Evolutionary conservation across 1,139 yeast genomes (phyloP), one percentile per base, ranked within the genome.

Genomic region (Hyphopichia wangnamkhiaoensis): DNA sequence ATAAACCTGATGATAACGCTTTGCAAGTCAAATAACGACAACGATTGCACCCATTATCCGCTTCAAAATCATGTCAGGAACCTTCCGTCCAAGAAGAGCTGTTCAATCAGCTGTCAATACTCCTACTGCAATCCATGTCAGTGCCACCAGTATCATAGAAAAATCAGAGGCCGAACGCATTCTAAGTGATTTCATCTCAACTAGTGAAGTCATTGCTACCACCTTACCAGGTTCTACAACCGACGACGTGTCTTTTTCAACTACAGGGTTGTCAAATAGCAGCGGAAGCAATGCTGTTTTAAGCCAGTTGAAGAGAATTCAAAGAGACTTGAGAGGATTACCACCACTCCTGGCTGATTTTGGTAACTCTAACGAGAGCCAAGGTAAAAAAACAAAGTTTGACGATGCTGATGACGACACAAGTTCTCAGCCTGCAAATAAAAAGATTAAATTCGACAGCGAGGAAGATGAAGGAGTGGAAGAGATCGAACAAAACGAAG

Each of bases 311-410:
- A 73, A 69, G 52, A 70, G 93, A 49, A 70, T 84, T 26, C 88
- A 82, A 56, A 73, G 91, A 61, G 86, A 82, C 52, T 74, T 84
- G 50, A 69, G 86, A 54, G 93, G 93, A 2, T 74, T 84, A 45
- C 89, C 91, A 5, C 90, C 90, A 16, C 57, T 74, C 45, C 61
- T 59, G 40, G 58, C 63, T 6, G 71, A 63, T 37, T 46, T 48
- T 16, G 37, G 39, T 20, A 18, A 37, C 6, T 44, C 49, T 31
- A 49, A 49, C 34, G 56, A 50, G 31, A 46, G 50, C 18, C 47
- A 48, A 34, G 58, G 51, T 38, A 56, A 63, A 44, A 63, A 61
- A 44, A 60, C 40, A 52, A 46, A 56, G 57, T 46, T 60, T 48
- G 47, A 54, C 38, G 56, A 51, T 25, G 50, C 42, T 3, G 53